Evolutionary conservation across 176 grass and related monocot genomes (phyloP).

Genomic region (Phoenix dactylifera): DNA sequence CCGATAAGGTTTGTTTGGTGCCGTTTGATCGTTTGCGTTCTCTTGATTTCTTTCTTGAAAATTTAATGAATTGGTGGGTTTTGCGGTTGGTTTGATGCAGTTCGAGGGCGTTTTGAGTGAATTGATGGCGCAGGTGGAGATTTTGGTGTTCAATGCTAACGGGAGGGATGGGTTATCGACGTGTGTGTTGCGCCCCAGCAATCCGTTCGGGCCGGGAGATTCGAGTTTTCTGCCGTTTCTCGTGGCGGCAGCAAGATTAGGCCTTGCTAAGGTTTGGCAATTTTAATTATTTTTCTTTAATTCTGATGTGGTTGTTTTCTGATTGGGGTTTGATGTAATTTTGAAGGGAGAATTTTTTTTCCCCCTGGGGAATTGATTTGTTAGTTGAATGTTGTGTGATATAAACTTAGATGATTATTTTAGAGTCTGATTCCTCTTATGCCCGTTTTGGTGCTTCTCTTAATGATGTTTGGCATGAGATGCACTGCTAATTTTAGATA

Average conservation of each 20-base stretch:
- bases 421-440: too few species aligned
- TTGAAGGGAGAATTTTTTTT: too few species aligned
- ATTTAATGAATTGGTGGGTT: not conserved
- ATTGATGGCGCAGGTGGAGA: constrained; percentile 75
- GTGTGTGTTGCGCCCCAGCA: constrained; percentile 64
- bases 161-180: constrained; percentile 51
- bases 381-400: too few species aligned
- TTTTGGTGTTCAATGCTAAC: constrained; percentile 64
- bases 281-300: constrained; percentile 3
- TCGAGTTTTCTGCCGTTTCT: constrained; percentile 46
- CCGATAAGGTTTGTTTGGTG: constrained; percentile 52
- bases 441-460: too few species aligned
- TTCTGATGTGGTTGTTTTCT: too few species aligned
- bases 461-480: too few species aligned
- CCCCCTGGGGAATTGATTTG: too few species aligned
- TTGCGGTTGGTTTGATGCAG: constrained; percentile 19
- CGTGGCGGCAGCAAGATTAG: constrained; percentile 42
- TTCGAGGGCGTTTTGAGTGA: constrained; percentile 46
- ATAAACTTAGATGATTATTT: too few species aligned
- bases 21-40: not conserved
- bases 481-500: too few species aligned
- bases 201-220: constrained; percentile 72
- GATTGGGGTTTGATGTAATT: too few species aligned
- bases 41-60: not conserved
- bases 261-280: constrained; percentile 52